Base-by-base conservation (phyloP, 139 green algal species). In the Choricystis sp. region DNA sequence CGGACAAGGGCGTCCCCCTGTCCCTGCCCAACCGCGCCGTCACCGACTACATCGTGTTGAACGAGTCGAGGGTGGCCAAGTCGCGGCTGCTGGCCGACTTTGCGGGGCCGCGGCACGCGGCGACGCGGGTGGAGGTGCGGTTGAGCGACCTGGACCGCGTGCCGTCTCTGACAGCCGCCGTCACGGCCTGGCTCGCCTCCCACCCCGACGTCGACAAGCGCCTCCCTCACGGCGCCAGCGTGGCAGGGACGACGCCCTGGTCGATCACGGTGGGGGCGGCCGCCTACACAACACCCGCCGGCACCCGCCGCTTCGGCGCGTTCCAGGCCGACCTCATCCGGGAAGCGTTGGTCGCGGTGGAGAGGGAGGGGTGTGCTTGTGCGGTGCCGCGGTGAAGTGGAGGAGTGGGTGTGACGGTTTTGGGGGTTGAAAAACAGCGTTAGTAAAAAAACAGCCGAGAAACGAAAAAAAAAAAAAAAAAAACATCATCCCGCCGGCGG, bases 21-120 rank as follows among this genome's bases (percentile, higher is more conserved):
- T 30, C 65, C 65, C 65, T 75, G 3, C 70, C 70, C 23, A 75
- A 75, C 65, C 57, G 58, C n/a, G 23, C 56, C 21, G 56, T 72
- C 29, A 49, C 40, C 19, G 67, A 72, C 24, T 64, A 68, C 59
- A 70, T 74, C 23, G 61, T 74, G 21, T 63, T 49, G 4, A 74
- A 74, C 30, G 69, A 74, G 64, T 70, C 64, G 4, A 52, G 58
- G 20, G 4, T 73, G 2, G 56, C 59, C 16, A 30, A n/a, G 21
- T 62, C 49, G 19, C 22, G 26, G 23, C 48, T 70, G 49, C 26
- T 61, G 16, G 59, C 31, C 1, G 59, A 61, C 0, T 70, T 70
- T 59, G 65, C 68, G 61, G 62, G 64, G 25, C 62, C 67, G 2
- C 31, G 67, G 2, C 56, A 60, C 31, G 59, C 52, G 21, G 26